Percentiles rank a stretch among this genome's conserved stretches.
phyloP scores from a whole-genome alignment of 495 filamentous ascomycete species.

The Barbatosphaeria neglecta region DNA sequence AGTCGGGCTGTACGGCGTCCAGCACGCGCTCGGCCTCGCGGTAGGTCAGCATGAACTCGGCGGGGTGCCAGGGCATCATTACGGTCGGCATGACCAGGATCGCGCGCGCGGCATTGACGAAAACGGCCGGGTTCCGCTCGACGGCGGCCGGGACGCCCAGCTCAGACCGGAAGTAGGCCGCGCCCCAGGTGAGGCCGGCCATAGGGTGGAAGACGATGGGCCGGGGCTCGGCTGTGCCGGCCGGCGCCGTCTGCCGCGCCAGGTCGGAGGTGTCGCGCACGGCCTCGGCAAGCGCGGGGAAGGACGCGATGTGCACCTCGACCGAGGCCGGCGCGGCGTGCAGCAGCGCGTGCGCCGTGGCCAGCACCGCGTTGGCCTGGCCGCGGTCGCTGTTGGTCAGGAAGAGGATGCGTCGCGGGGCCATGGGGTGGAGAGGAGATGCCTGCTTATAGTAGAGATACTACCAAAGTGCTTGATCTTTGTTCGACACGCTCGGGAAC shows the following conservation, averaged over 20 bases:
- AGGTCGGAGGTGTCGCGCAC: background rate
- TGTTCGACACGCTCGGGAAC: too few species aligned
- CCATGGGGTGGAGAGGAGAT: too few species aligned
- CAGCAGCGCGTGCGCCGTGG: slow-evolving; percentile 34
- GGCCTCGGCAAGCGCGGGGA: slow-evolving; percentile 13
- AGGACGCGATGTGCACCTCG: slow-evolving; percentile 36
- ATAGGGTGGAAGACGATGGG: slow-evolving; percentile 3
- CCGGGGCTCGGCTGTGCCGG: background rate
- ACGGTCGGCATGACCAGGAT: background rate
- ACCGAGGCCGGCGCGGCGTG: slow-evolving; percentile 9
- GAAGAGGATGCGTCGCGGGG: slow-evolving; percentile 18
- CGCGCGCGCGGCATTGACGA: background rate
- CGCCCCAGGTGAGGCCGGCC: background rate
- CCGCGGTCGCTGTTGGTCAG: slow-evolving; percentile 39
- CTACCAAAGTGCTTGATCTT: too few species aligned
- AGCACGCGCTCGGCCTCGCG: slow-evolving; percentile 28
- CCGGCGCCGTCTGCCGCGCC: slow-evolving; percentile 11
- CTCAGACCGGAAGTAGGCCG: background rate
- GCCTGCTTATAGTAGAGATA: too few species aligned
- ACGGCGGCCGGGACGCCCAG: background rate
- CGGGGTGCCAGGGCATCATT: slow-evolving; percentile 18
- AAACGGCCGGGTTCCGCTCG: background rate
- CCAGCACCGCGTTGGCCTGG: slow-evolving; percentile 36
- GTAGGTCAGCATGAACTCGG: slow-evolving; percentile 31
- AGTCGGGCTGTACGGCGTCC: slow-evolving; percentile 19